Percentiles rank a stretch among this genome's conserved stretches.
Evolutionary conservation across 139 green algal species (phyloP).

Genomic region (Auxenochlorella protothecoides): DNA sequence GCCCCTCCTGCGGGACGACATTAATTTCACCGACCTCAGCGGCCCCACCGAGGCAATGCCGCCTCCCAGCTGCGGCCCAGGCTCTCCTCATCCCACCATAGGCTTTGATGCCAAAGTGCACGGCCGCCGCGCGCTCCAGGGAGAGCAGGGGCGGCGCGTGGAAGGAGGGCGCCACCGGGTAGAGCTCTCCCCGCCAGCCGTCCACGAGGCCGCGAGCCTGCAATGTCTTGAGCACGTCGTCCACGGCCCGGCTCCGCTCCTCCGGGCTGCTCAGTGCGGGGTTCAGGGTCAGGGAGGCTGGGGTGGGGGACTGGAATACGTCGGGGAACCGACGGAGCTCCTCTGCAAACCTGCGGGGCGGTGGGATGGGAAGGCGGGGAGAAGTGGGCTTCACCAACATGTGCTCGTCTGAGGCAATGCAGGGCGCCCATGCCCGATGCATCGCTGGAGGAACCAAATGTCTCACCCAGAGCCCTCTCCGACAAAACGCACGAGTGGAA

Average conservation of each 20-base stretch:
- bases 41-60: too few relatives aligned
- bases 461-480: too few relatives aligned
- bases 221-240: conserved; percentile 16
- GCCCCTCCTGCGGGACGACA: too few relatives aligned
- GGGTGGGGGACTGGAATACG: conserved; percentile 20
- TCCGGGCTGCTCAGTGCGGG: too few relatives aligned
- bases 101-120: conserved; percentile 77
- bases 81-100: conserved; percentile 10
- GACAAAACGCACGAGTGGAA: too few relatives aligned
- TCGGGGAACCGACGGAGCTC: conserved; percentile 25
- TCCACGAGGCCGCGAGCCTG: conserved; percentile 48
- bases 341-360: conserved; percentile 34
- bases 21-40: too few relatives aligned
- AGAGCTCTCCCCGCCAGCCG: conserved; percentile 90
- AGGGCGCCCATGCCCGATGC: too few relatives aligned
- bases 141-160: conserved; percentile 49
- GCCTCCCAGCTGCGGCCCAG: background rate
- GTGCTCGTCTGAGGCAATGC: too few relatives aligned
- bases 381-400: too few relatives aligned
- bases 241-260: conserved; percentile 4
- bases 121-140: conserved; percentile 77
- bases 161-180: conserved; percentile 64
- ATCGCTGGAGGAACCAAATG: too few relatives aligned
- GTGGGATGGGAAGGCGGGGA: too few relatives aligned
- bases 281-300: background rate